Evolutionary conservation across 2,329 filamentous ascomycete species (phyloP).

Genomic region (Zelopaecilomyces penicillatus): DNA sequence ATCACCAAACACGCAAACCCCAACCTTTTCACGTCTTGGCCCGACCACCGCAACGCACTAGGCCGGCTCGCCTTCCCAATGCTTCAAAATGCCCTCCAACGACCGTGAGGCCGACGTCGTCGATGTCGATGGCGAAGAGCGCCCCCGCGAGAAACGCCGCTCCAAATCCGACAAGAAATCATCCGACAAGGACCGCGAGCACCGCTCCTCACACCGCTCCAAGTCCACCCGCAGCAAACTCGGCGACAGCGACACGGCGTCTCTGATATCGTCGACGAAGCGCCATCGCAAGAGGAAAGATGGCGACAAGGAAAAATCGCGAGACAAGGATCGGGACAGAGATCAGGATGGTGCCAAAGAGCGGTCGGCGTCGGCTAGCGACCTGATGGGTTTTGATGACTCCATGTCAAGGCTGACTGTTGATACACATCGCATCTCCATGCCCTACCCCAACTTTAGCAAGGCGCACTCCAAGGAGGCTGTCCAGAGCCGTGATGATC

Average conservation of each 20-base stretch:
- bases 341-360: slow-evolving; percentile 25
- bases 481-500: slow-evolving; percentile 54
- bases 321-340: slow-evolving; percentile 24
- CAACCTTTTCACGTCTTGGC: neutral
- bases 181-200: slow-evolving; percentile 22
- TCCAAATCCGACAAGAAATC: slow-evolving; percentile 31
- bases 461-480: slow-evolving; percentile 89
- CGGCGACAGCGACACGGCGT: slow-evolving; percentile 32
- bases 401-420: slow-evolving; percentile 30
- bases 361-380: slow-evolving; percentile 29
- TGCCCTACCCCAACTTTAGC: slow-evolving; percentile 76
- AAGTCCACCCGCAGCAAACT: slow-evolving; percentile 32
- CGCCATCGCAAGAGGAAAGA: slow-evolving; percentile 23
- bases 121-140: slow-evolving; percentile 23
- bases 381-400: slow-evolving; percentile 34
- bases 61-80: slow-evolving; percentile 13
- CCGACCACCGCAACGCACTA: neutral
- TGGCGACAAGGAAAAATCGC: slow-evolving; percentile 7
- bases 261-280: slow-evolving; percentile 29
- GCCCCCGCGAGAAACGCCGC: slow-evolving; percentile 32
- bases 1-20: slow-evolving; percentile 1
- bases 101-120: slow-evolving; percentile 33
- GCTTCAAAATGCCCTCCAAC: slow-evolving; percentile 31
- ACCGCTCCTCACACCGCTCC: slow-evolving; percentile 26
- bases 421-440: slow-evolving; percentile 38